phyloP scores from a whole-genome alignment of 2,329 filamentous ascomycete genomes.

The Aspergillus sp. region DNA sequence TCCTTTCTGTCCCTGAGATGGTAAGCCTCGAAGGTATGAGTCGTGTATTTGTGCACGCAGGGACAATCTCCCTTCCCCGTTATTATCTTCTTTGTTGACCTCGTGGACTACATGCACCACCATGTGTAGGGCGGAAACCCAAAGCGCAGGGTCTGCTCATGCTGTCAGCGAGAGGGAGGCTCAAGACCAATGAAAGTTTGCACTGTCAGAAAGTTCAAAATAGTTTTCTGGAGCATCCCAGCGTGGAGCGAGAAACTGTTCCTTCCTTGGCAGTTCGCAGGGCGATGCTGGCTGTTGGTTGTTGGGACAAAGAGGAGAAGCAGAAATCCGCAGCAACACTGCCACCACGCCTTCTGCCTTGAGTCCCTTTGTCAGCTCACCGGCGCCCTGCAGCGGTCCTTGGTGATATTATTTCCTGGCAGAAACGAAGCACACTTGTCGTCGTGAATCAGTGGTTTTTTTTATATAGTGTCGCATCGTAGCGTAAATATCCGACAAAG shows the following conservation, averaged over 20 bases:
- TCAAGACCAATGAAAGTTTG: neutral
- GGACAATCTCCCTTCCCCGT: neutral
- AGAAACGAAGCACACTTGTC: neutral
- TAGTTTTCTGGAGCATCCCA: neutral
- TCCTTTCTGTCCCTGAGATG: neutral
- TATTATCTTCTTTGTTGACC: neutral
- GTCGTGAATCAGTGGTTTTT: neutral
- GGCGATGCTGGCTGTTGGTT: neutral
- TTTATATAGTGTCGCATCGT: neutral
- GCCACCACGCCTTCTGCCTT: neutral
- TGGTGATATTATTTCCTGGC: neutral
- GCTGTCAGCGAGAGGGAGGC: neutral
- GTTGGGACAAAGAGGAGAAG: constrained; percentile 1
- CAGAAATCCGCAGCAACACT: constrained; percentile 6
- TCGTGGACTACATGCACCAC: neutral
- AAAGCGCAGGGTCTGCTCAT: neutral
- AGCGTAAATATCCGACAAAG: neutral
- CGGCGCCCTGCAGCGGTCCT: neutral
- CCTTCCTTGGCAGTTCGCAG: neutral
- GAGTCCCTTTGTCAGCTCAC: constrained; percentile 1
- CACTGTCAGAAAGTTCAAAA: neutral
- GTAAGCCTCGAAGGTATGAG: too few relatives aligned
- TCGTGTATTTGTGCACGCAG: neutral
- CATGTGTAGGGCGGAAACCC: neutral
- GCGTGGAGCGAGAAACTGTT: neutral